Conservation (phyloP, 441 rosid species). For the Dalechampia spathulata region DNA sequence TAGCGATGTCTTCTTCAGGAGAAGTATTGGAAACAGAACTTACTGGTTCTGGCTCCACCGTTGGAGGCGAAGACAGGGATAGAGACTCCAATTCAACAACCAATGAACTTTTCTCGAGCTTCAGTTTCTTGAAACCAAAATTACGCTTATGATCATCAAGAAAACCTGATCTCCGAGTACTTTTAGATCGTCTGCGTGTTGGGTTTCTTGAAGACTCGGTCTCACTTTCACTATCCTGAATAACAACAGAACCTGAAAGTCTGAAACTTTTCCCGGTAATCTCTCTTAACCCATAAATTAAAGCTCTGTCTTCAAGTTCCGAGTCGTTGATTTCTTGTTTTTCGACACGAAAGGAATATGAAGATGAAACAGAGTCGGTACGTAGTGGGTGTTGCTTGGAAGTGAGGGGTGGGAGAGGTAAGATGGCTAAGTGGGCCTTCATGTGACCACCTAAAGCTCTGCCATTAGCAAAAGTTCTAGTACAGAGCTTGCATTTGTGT, state of each 20-base stretch:
- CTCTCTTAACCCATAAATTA: slow-evolving; percentile 56
- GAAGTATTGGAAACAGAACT: slow-evolving; percentile 65
- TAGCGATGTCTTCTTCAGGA: slow-evolving; percentile 72
- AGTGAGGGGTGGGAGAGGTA: slow-evolving; percentile 15
- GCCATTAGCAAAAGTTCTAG: slow-evolving; percentile 64
- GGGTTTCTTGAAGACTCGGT: slow-evolving; percentile 65
- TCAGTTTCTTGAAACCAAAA: slow-evolving; percentile 24
- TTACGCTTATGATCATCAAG: slow-evolving; percentile 16
- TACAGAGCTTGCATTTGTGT: slow-evolving; percentile 82
- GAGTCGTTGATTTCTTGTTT: slow-evolving; percentile 18
- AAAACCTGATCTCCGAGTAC: slow-evolving; percentile 28
- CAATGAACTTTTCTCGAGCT: slow-evolving; percentile 27
- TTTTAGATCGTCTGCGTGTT: slow-evolving; percentile 46
- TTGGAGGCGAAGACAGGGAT: slow-evolving; percentile 9
- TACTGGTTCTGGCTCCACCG: slow-evolving; percentile 45
- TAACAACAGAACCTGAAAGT: slow-evolving; percentile 54
- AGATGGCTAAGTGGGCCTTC: slow-evolving; percentile 72
- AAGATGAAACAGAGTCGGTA: slow-evolving; percentile 37
- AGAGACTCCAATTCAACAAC: slow-evolving; percentile 24
- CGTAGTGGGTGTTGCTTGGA: slow-evolving; percentile 23
- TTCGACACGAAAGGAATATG: slow-evolving; percentile 42
- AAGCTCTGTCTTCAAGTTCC: slow-evolving; percentile 32
- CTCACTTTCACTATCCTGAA: slow-evolving; percentile 70
- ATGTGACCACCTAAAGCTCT: slow-evolving; percentile 94
- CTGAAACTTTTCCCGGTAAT: slow-evolving; percentile 67